Percentiles rank a stretch among this genome's conserved stretches.
Evolutionary conservation across 2,329 filamentous ascomycete species (phyloP).

Genomic region (Aspergillus glaucus): DNA sequence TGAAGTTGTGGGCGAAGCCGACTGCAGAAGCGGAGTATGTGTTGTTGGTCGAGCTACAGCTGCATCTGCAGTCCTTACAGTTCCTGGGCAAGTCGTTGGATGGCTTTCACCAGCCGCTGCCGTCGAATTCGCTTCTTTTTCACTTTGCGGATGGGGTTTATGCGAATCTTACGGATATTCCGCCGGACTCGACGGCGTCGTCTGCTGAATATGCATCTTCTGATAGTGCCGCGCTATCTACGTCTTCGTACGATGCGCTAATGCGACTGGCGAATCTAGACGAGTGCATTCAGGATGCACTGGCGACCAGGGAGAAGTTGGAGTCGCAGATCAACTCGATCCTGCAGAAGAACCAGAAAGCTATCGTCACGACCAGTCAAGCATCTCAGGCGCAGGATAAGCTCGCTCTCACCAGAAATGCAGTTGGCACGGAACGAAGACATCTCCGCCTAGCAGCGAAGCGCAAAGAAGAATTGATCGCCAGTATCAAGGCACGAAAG

Average conservation of each 20-base stretch:
- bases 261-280: constrained; percentile 86
- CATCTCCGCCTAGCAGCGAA: constrained; percentile 57
- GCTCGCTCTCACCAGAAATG: constrained; percentile 38
- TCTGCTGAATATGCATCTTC: constrained; percentile 14
- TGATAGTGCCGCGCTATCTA: constrained; percentile 49
- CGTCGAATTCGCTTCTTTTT: constrained; percentile 75
- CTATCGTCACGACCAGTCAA: constrained; percentile 24
- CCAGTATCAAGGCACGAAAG: constrained; percentile 59
- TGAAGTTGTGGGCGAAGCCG: constrained; percentile 68
- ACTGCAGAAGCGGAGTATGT: constrained; percentile 50
- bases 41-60: constrained; percentile 64
- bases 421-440: constrained; percentile 59
- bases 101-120: constrained; percentile 64
- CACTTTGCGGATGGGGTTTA: constrained; percentile 84
- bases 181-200: constrained; percentile 34
- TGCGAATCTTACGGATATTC: constrained; percentile 63
- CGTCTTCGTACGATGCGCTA: constrained; percentile 78
- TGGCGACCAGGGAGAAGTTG: constrained; percentile 67
- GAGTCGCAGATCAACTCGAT: constrained; percentile 67
- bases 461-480: constrained; percentile 60
- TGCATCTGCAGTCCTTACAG: constrained; percentile 67
- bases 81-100: constrained; percentile 66
- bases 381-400: constrained; percentile 36
- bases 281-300: constrained; percentile 82
- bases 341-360: constrained; percentile 31